These are phyloP conservation scores for Clarireedia homoeocarpa DNA, from an alignment of 2,329 filamentous ascomycete genomes.

Conservation along the genomic window DNA sequence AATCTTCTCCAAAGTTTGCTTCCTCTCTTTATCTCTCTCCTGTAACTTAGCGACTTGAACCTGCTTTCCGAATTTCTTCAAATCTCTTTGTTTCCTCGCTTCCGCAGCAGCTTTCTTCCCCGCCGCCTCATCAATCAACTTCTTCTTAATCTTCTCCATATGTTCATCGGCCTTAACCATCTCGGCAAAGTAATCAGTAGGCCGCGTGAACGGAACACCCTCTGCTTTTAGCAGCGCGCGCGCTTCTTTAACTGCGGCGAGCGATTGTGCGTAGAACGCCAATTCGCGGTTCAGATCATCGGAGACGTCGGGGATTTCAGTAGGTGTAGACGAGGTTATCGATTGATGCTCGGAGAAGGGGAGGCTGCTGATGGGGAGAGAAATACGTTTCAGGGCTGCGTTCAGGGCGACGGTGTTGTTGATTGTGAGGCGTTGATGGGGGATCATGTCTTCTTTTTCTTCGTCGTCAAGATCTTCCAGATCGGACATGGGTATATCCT, in stretches of 20 bases:
- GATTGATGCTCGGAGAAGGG: constrained; percentile 80
- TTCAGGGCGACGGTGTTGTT: constrained; percentile 90
- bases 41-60: constrained; percentile 95
- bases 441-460: constrained; percentile 78
- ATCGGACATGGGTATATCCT: constrained; percentile 85
- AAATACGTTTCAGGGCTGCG: constrained; percentile 71
- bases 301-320: constrained; percentile 72
- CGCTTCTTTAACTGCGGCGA: constrained; percentile 68
- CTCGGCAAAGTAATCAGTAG: constrained; percentile 94
- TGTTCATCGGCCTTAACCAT: constrained; percentile 99
- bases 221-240: constrained; percentile 73
- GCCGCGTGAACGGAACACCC: constrained; percentile 76
- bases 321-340: constrained; percentile 58
- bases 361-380: constrained; percentile 57
- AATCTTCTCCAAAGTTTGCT: constrained; percentile 91
- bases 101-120: constrained; percentile 88
- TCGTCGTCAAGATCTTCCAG: constrained; percentile 70
- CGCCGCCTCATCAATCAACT: constrained; percentile 85
- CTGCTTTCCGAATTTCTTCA: constrained; percentile 99
- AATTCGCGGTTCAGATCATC: constrained; percentile 91
- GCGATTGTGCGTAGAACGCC: constrained; percentile 84
- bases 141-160: constrained; percentile 94
- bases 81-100: constrained; percentile 81
- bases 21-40: constrained; percentile 87
- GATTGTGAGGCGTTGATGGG: constrained; percentile 89